Conservation (phyloP, 768 basidiomycete genomes). For the Wakefieldia striispora region DNA sequence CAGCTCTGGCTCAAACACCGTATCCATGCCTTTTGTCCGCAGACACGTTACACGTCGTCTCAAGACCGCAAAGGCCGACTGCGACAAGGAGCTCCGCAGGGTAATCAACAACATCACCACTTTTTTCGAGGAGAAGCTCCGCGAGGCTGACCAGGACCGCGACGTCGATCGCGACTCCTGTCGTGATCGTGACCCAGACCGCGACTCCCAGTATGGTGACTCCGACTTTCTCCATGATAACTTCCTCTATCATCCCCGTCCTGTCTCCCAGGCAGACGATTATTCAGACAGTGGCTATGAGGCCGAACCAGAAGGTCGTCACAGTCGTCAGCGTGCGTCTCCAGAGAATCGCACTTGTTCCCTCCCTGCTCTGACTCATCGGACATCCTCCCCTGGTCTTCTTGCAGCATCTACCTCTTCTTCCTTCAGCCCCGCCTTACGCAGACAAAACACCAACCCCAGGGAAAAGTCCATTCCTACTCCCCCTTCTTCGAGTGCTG, state of each 20-base stretch:
- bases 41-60: constrained; percentile 92
- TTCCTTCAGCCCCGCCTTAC: constrained; percentile 60
- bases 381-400: constrained; percentile 52
- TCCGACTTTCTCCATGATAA: constrained; percentile 57
- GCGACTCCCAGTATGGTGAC: constrained; percentile 58
- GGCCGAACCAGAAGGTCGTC: constrained; percentile 58
- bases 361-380: constrained; percentile 49
- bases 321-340: constrained; percentile 77
- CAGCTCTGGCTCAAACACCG: constrained; percentile 65
- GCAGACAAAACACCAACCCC: constrained; percentile 62
- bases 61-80: constrained; percentile 91
- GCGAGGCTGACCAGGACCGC: constrained; percentile 65
- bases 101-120: constrained; percentile 92
- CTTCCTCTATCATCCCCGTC: constrained; percentile 56
- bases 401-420: constrained; percentile 66
- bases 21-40: constrained; percentile 90
- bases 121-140: constrained; percentile 89
- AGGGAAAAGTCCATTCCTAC: constrained; percentile 56
- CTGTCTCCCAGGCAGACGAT: constrained; percentile 62
- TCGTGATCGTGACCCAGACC: constrained; percentile 48
- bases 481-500: constrained; percentile 52
- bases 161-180: constrained; percentile 62
- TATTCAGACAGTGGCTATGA: constrained; percentile 85
- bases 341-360: constrained; percentile 40
- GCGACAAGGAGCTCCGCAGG: constrained; percentile 93